Base-by-base conservation (phyloP, 2,329 filamentous ascomycete genomes). In the Aspergillus novoparasiticus region DNA sequence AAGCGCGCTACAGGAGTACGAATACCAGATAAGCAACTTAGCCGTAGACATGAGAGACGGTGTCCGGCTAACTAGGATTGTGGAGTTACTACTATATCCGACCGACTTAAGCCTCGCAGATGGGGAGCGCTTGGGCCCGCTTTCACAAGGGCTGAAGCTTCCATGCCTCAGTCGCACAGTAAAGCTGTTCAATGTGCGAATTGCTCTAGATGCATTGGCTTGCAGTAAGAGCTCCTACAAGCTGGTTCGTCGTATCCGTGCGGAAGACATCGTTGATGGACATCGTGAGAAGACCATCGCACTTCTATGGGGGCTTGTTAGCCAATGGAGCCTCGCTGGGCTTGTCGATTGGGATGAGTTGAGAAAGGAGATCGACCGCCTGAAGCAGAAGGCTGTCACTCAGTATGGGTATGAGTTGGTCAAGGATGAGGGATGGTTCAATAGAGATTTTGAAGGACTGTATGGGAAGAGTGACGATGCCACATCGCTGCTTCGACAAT, bases 231-330 rank as follows among this genome's bases (percentile, higher is more conserved):
- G 81, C 2, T 74, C 82, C 14, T 76, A 73, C 4, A 69, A 73
- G 14, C 78, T 83, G 14, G 72, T 81, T 6, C 73, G 76, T 26
- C 77, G 79, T 39, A 75, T 88, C 41, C 80, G 75, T 16, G 81
- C 87, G 0, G 83, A 85, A 45, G 85, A 89, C 60, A 84, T 90
- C 54, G 86, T 90, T 8, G 83, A 89, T 67, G 87, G 87, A 2
- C 86, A 89, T 68, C 83, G 87, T 10, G 87, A 90, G 69, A 89
- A 86, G 73, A 89, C 87, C 0, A 79, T 90, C 51, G 83, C 81
- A 6, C 77, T 89, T 11, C 78, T 90, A 6, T 89, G 87, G 87
- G 79, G 80, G 4, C 77, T 90, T 26, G 82, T 89, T 43, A 84
- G 84, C 46, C 83, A 82, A 72, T 85, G 83, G 77, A 86, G 86